Base-by-base conservation (phyloP, 371 early-diverging fungal genomes). In the Haplosporangium sp. region DNA sequence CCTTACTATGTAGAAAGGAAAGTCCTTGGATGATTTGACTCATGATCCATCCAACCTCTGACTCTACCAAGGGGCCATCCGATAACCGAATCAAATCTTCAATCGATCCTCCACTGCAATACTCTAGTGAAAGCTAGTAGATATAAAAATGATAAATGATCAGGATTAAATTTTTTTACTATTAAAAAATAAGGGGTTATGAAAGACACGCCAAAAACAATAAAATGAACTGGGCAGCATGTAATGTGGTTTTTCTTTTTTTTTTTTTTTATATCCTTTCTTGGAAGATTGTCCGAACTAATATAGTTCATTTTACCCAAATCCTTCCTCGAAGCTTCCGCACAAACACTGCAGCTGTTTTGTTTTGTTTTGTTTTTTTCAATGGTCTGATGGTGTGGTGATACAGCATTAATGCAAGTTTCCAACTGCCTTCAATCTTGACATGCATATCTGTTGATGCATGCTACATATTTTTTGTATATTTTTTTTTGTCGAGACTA, bases 1-100 rank as follows among this genome's bases (percentile, higher is more conserved):
- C 85, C 34, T 88, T 84, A 47, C 74, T 85, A 71, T 95, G 95
- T 65, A 95, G 84, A 72, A 92, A 93, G 19, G 87, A 87, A 37
- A 95, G 74, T 11, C 89, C 91, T 27, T 81, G 81, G n/a, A 91
- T 71, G 34, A 89, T 84, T 47, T 91, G 90, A 65, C 87, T 86
- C 52, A 91, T 83, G 50, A 92, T 84, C 56, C 85, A 82, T 0
- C 85, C 88, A 65, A 92, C 91, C 48, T 88, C 87, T 35, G 87
- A 84, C 57, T 92, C 92, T 8, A 79, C 85, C 52, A 92, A 71
- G 1, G 90, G 64, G 0, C 77, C 71, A 63, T 76, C 83, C 2
- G 77, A 69, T 0, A 71, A 84, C 59, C 90, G 88, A 50, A 87
- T 88, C 47, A 92, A 65, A 40, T 88, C 89, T 79, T 70, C 83